Percentiles rank a stretch among this genome's conserved stretches.
These are phyloP conservation scores for Astrocystis sublimbata DNA, from an alignment of 495 filamentous ascomycete genomes.

Conservation along the genomic window DNA sequence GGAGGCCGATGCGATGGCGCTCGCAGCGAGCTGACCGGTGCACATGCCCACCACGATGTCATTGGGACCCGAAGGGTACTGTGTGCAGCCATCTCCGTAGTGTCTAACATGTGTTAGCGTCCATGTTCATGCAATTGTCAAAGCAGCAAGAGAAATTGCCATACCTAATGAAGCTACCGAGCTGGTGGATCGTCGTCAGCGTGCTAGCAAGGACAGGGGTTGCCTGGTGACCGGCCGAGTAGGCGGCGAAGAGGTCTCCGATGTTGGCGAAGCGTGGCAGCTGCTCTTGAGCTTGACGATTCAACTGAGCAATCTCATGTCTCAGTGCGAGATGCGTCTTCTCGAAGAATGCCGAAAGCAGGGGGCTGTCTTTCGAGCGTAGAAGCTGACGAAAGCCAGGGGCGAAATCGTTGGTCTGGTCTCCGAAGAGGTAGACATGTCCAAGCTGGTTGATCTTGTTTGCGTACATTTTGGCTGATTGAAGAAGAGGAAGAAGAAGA, in stretches of 20 bases:
- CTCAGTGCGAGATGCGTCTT: conserved; percentile 55
- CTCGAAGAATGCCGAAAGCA: conserved; percentile 56
- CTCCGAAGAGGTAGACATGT: conserved; percentile 52
- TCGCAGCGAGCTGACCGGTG: conserved; percentile 61
- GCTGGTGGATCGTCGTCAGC: neutral
- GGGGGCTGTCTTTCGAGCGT: conserved; percentile 56
- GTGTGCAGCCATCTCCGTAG: neutral
- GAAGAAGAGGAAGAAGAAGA: too few species aligned
- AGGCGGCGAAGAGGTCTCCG: neutral
- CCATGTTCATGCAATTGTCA: too few species aligned
- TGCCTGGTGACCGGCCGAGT: neutral
- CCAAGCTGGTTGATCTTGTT: neutral
- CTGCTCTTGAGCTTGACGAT: neutral
- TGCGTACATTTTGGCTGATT: neutral
- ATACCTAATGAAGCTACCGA: neutral
- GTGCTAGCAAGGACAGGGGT: neutral
- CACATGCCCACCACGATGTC: conserved; percentile 58
- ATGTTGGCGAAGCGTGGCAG: neutral
- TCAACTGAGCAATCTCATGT: conserved; percentile 46
- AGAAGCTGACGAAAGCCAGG: conserved; percentile 50
- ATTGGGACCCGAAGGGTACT: conserved; percentile 11
- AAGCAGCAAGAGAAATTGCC: neutral
- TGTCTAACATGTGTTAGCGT: neutral
- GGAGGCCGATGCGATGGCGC: conserved; percentile 59
- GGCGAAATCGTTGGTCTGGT: conserved; percentile 62